These are phyloP conservation scores for Epithele typhae DNA, from an alignment of 768 basidiomycete genomes.

Conservation along the genomic window DNA sequence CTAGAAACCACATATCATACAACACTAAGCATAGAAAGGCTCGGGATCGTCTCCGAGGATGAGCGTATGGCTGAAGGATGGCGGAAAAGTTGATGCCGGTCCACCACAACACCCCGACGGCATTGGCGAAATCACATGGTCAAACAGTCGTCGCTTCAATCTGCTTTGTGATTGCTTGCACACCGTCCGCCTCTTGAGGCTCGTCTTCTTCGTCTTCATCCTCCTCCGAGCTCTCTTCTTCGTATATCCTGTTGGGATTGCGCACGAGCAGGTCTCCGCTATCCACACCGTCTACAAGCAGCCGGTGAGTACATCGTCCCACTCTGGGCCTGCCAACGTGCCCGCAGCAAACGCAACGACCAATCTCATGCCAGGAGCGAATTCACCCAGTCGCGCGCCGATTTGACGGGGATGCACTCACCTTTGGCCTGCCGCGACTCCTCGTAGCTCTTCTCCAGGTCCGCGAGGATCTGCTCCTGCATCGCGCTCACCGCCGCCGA, in stretches of 20 bases:
- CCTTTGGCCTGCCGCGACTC: conserved; percentile 51
- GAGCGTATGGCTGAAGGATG: no score
- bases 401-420: conserved; percentile 21
- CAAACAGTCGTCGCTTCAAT: no score
- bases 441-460: conserved; percentile 60
- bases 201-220: conserved; percentile 2
- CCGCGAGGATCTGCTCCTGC: conserved; percentile 67
- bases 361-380: no score
- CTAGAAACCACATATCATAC: no score
- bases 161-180: not conserved
- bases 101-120: no score
- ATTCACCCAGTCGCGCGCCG: not conserved
- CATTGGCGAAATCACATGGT: no score
- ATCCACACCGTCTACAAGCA: conserved; percentile 25
- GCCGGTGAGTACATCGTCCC: no score
- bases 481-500: conserved; percentile 51
- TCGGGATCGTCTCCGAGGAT: no score
- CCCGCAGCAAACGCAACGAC: no score
- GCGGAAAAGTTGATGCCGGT: no score
- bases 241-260: conserved; percentile 58
- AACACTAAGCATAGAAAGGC: no score
- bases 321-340: no score
- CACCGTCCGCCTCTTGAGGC: not conserved
- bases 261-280: conserved; percentile 60
- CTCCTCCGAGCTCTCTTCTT: conserved; percentile 9